Conservation (phyloP, 108 stramenopile genomes). For the Stephanodiscus triporus region DNA sequence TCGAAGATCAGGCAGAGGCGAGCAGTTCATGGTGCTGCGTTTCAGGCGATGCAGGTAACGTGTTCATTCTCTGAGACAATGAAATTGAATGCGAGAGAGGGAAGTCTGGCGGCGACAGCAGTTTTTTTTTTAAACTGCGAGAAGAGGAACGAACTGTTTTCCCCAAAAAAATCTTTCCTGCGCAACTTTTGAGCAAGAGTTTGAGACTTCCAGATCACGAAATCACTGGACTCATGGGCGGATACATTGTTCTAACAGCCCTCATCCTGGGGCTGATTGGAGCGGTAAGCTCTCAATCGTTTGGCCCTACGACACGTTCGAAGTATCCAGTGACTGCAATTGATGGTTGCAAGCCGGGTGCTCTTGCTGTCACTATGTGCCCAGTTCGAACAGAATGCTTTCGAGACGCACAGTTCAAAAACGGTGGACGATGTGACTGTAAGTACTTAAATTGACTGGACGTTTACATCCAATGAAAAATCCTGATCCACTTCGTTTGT, state of each 20-base stretch:
- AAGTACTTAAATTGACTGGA: not conserved
- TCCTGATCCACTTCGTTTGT: not conserved
- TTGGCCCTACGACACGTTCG: not conserved
- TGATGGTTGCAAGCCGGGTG: slow-evolving; percentile 31
- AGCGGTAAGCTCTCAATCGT: not conserved
- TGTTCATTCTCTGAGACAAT: slow-evolving; percentile 53
- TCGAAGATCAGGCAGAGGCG: slow-evolving; percentile 12
- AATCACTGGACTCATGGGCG: too few relatives aligned
- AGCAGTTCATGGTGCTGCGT: slow-evolving; percentile 67
- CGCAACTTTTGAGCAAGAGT: too few relatives aligned
- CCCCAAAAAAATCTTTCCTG: too few relatives aligned
- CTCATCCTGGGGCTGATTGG: not conserved
- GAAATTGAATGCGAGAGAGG: slow-evolving; percentile 61
- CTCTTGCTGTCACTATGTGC: slow-evolving; percentile 5
- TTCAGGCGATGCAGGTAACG: slow-evolving; percentile 75
- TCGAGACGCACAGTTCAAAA: slow-evolving; percentile 16
- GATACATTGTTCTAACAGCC: not conserved
- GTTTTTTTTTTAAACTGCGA: too few relatives aligned
- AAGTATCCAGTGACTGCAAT: slow-evolving; percentile 13
- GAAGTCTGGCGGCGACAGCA: too few relatives aligned
- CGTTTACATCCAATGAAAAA: not conserved
- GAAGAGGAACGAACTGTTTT: not conserved
- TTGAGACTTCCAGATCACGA: too few relatives aligned
- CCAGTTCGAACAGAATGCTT: slow-evolving; percentile 46
- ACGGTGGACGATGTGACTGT: slow-evolving; percentile 48